phyloP scores from a whole-genome alignment of 2,329 filamentous ascomycete genomes.

The Trichoderma guizhouense region DNA sequence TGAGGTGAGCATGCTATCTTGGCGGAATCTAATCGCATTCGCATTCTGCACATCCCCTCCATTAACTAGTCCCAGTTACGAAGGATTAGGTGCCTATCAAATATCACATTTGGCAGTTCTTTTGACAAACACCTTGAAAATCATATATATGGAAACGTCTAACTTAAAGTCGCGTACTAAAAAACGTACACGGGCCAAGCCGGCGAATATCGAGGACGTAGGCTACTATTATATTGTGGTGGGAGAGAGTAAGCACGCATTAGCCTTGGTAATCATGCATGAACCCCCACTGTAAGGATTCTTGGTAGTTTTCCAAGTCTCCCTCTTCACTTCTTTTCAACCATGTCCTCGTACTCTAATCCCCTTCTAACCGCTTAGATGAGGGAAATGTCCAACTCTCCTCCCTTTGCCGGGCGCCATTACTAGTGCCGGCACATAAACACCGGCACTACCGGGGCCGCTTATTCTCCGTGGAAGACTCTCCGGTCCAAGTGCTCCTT shows the following conservation, averaged over 20 bases:
- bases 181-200: not conserved
- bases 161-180: not conserved
- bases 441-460: not conserved
- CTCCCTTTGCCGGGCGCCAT: not conserved
- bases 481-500: not conserved
- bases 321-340: not conserved
- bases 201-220: not conserved
- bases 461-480: not conserved
- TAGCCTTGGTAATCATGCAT: not conserved
- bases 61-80: not conserved
- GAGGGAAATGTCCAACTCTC: not conserved
- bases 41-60: not conserved
- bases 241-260: not conserved
- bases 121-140: not conserved
- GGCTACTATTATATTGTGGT: not conserved
- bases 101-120: not conserved
- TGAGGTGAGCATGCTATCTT: not conserved
- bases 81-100: not conserved
- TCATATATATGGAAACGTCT: not conserved
- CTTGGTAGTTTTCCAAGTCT: not conserved
- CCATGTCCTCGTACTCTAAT: not conserved
- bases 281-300: not conserved
- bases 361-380: not conserved
- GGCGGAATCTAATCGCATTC: not conserved
- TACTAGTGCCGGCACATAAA: not conserved